Percentiles rank a stretch among this genome's conserved stretches.
phyloP scores from a whole-genome alignment of 1,284 basidiomycete species.

The Tilletia walkeri region DNA sequence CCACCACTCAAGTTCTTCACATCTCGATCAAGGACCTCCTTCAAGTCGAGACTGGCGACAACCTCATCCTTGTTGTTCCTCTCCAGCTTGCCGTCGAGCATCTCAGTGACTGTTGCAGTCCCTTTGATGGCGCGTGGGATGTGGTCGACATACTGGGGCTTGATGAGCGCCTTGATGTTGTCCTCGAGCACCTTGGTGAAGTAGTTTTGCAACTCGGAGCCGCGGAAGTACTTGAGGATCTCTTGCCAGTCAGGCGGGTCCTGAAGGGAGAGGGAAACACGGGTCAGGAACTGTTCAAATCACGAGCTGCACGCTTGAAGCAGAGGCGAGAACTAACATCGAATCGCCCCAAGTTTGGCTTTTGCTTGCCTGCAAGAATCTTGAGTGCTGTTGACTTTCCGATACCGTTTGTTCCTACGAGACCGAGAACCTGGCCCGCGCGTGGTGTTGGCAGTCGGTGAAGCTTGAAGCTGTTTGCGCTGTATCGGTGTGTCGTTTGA shows the following conservation, averaged over 20 bases:
- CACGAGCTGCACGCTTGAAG: neutral
- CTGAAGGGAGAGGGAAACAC: conserved; percentile 6
- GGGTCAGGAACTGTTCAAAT: neutral
- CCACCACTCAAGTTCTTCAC: conserved; percentile 53
- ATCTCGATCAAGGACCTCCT: conserved; percentile 51
- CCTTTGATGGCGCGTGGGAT: conserved; percentile 54
- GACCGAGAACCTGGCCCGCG: conserved; percentile 53
- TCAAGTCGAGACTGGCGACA: conserved; percentile 48
- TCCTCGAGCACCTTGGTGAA: conserved; percentile 56
- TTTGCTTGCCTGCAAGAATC: conserved; percentile 55
- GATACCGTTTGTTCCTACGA: conserved; percentile 56
- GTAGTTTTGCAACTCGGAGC: conserved; percentile 55
- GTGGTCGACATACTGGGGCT: conserved; percentile 56
- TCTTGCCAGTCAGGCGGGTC: conserved; percentile 56
- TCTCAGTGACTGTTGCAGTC: conserved; percentile 44
- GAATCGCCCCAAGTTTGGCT: conserved; percentile 55
- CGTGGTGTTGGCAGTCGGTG: conserved; percentile 53
- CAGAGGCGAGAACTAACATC: conserved; percentile 31
- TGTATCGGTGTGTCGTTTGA: conserved; percentile 56
- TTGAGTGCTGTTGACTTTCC: conserved; percentile 55
- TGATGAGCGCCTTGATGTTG: conserved; percentile 56
- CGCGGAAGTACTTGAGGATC: conserved; percentile 55
- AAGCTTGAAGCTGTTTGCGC: conserved; percentile 55
- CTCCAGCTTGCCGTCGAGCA: conserved; percentile 53
- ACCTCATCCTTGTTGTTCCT: conserved; percentile 50